These are phyloP conservation scores for Ceratobasidium sp. DNA, from an alignment of 1,284 basidiomycete genomes.

Conservation along the genomic window DNA sequence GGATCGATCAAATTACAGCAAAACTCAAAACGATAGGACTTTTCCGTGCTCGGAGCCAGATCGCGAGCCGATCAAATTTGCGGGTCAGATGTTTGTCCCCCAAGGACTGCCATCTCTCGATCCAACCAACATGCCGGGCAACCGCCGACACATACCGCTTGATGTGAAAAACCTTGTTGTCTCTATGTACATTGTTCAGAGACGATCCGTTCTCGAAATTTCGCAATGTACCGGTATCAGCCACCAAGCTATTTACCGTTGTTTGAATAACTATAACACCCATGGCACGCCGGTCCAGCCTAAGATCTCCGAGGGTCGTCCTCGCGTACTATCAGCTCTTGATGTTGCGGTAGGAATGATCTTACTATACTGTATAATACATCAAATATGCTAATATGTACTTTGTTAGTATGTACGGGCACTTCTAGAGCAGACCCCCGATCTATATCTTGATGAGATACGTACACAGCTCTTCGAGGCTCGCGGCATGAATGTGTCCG, in stretches of 20 bases:
- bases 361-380: not conserved
- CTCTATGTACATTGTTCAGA: not conserved
- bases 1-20: too few species aligned
- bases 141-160: not conserved
- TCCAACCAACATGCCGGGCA: not conserved
- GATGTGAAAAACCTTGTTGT: constrained; percentile 1
- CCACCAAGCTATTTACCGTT: not conserved
- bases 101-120: not conserved
- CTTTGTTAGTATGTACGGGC: not conserved
- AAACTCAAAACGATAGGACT: constrained; percentile 11
- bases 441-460: not conserved
- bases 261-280: not conserved
- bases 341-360: not conserved
- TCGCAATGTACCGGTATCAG: not conserved
- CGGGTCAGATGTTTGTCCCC: not conserved
- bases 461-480: not conserved
- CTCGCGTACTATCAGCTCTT: not conserved
- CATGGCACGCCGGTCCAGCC: not conserved
- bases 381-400: not conserved
- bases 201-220: not conserved
- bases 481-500: not conserved
- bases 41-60: not conserved
- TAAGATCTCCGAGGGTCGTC: not conserved
- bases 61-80: not conserved
- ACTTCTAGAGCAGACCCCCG: constrained; percentile 1